Conservation (phyloP, 2,329 filamentous ascomycete genomes). For the Neonectria neomacrospora region DNA sequence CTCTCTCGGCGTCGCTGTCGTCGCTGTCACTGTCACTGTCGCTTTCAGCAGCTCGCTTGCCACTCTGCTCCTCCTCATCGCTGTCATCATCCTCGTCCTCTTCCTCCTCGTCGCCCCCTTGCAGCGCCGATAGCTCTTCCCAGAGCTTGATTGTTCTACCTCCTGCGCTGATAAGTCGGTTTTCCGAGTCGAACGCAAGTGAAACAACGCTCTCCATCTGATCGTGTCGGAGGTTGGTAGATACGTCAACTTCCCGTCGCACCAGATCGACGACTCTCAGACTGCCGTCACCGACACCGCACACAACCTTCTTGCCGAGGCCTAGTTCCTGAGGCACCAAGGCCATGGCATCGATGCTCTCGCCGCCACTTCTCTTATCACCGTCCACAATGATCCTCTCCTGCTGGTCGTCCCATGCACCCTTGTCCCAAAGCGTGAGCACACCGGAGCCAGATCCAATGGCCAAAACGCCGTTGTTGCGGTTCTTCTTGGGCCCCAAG, state of each 20-base stretch:
- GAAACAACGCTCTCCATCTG: slow-evolving; percentile 87
- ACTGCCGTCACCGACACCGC: slow-evolving; percentile 83
- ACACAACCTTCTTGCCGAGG: slow-evolving; percentile 77
- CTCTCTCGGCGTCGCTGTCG: slow-evolving; percentile 47
- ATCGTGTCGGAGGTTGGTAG: slow-evolving; percentile 75
- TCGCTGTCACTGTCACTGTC: slow-evolving; percentile 55
- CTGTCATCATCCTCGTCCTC: slow-evolving; percentile 59
- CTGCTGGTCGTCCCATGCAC: slow-evolving; percentile 94
- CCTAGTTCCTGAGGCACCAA: slow-evolving; percentile 77
- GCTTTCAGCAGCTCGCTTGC: slow-evolving; percentile 61
- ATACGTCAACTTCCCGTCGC: slow-evolving; percentile 75
- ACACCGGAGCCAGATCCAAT: slow-evolving; percentile 82
- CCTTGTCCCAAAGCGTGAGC: slow-evolving; percentile 92
- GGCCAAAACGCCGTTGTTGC: slow-evolving; percentile 79
- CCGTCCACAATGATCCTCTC: slow-evolving; percentile 83
- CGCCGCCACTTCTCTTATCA: slow-evolving; percentile 68
- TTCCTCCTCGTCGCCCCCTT: slow-evolving; percentile 57
- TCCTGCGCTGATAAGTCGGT: slow-evolving; percentile 89
- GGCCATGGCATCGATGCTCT: slow-evolving; percentile 83
- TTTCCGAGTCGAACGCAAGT: slow-evolving; percentile 84
- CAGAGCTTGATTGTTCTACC: slow-evolving; percentile 90
- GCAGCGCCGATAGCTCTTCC: slow-evolving; percentile 77
- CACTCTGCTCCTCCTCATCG: slow-evolving; percentile 55
- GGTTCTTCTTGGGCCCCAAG: slow-evolving; percentile 72
- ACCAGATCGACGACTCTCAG: slow-evolving; percentile 82